Evolutionary conservation across 805 yeast genomes (phyloP).

Genomic region (Wickerhamomyces pijperi): DNA sequence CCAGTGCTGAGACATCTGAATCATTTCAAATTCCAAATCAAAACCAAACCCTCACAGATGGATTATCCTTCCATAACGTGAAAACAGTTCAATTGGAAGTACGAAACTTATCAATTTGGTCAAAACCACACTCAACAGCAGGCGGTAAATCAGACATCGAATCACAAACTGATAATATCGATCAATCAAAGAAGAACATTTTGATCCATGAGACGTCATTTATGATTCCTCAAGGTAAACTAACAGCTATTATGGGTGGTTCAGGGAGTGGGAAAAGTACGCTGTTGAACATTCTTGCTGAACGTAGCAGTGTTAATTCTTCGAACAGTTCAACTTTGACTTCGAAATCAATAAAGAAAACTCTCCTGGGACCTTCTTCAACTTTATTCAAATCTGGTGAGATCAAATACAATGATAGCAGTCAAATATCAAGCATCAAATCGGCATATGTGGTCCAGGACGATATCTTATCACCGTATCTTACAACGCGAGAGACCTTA

Average conservation of each 20-base stretch:
- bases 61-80: slow-evolving; percentile 9
- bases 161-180: background rate
- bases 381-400: slow-evolving; percentile 29
- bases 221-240: slow-evolving; percentile 48
- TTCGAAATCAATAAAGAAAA: no score
- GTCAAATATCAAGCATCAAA: slow-evolving; percentile 10
- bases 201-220: slow-evolving; percentile 34
- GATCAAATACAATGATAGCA: slow-evolving; percentile 23
- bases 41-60: no score
- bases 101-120: slow-evolving; percentile 2
- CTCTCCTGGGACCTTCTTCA: background rate
- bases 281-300: slow-evolving; percentile 54
- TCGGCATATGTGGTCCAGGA: slow-evolving; percentile 66
- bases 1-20: no score
- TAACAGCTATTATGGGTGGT: slow-evolving; percentile 82
- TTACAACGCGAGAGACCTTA: slow-evolving; percentile 68
- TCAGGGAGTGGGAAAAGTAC: slow-evolving; percentile 88
- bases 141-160: background rate
- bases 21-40: no score
- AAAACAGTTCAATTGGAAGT: slow-evolving; percentile 9
- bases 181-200: background rate
- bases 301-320: slow-evolving; percentile 32
- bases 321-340: slow-evolving; percentile 19
- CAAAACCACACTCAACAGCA: no score
- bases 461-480: slow-evolving; percentile 59